Percentiles rank a stretch among this genome's conserved stretches.
These are phyloP conservation scores for Kodamaea suecica DNA, from an alignment of 1,139 yeast species.

Conservation along the genomic window DNA sequence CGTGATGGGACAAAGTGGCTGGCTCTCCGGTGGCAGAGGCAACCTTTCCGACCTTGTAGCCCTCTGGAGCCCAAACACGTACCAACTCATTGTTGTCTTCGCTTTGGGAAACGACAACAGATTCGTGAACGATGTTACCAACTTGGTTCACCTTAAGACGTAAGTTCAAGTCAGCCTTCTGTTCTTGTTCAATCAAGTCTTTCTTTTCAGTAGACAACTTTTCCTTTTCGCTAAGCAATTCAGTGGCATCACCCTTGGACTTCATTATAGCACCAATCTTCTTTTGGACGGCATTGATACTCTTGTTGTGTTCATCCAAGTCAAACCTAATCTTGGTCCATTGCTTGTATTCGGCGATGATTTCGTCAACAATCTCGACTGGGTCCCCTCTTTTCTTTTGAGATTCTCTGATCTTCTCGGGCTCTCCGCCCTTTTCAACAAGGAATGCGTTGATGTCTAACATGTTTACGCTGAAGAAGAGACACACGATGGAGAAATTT, in stretches of 20 bases:
- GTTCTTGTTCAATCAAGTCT: conserved; percentile 62
- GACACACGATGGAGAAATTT: too few species aligned
- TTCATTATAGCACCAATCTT: conserved; percentile 89
- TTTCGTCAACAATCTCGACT: conserved; percentile 94
- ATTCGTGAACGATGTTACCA: conserved; percentile 91
- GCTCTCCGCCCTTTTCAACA: conserved; percentile 95
- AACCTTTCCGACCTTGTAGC: conserved; percentile 51
- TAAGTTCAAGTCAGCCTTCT: conserved; percentile 71
- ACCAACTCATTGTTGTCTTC: conserved; percentile 90
- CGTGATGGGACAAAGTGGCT: conserved; percentile 91
- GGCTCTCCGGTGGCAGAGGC: conserved; percentile 74
- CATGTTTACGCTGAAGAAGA: too few species aligned
- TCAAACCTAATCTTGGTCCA: conserved; percentile 94
- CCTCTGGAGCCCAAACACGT: conserved; percentile 79
- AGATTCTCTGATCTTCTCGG: conserved; percentile 80
- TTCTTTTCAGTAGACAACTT: conserved; percentile 67
- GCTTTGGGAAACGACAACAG: conserved; percentile 81
- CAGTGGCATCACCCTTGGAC: conserved; percentile 91
- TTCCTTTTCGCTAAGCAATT: conserved; percentile 77
- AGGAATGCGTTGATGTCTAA: conserved; percentile 88
- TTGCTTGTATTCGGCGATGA: conserved; percentile 81
- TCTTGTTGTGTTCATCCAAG: conserved; percentile 85
- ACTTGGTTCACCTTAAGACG: conserved; percentile 79
- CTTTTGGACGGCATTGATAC: conserved; percentile 83
- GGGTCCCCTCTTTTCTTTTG: conserved; percentile 93